Percentiles rank a stretch among this genome's conserved stretches.
phyloP scores from a whole-genome alignment of 768 basidiomycete genomes.

The Phanerochaete carnosa region DNA sequence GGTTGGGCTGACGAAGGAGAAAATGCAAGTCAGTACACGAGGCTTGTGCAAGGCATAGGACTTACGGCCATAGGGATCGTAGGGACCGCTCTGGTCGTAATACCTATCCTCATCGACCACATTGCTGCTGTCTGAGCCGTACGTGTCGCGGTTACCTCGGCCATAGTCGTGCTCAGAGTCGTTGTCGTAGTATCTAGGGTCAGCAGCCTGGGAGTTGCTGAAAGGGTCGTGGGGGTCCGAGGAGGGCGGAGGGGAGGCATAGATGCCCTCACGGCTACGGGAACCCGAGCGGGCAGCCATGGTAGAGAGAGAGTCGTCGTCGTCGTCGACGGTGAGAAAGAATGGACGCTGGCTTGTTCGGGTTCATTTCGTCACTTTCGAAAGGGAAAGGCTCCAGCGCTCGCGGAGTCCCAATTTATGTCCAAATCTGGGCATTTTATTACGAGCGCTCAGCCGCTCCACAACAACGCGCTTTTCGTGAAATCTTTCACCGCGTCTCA shows the following conservation, averaged over 20 bases:
- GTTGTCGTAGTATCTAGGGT: constrained; percentile 59
- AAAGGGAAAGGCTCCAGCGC: neutral
- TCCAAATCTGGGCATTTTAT: neutral
- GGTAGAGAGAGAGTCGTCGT: constrained; percentile 12
- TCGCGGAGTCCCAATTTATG: neutral
- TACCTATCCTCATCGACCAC: constrained; percentile 47
- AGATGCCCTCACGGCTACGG: constrained; percentile 58
- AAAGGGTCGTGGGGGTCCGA: constrained; percentile 70
- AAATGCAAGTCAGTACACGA: neutral
- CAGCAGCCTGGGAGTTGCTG: constrained; percentile 35
- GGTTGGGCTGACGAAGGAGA: constrained; percentile 49
- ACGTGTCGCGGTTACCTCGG: constrained; percentile 49
- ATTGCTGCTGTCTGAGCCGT: constrained; percentile 67
- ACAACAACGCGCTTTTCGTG: neutral
- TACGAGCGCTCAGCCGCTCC: neutral
- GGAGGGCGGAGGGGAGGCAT: constrained; percentile 57
- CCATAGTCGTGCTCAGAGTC: constrained; percentile 70
- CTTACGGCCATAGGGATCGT: constrained; percentile 59
- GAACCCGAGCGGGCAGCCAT: constrained; percentile 58
- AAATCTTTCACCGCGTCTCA: neutral
- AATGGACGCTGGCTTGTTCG: constrained; percentile 1
- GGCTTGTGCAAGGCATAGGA: neutral
- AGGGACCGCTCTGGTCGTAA: constrained; percentile 63
- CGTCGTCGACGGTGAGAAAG: constrained; percentile 14
- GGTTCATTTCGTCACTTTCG: constrained; percentile 8